phyloP scores from a whole-genome alignment of 2,329 filamentous ascomycete genomes.

The Aureobasidium sp. region DNA sequence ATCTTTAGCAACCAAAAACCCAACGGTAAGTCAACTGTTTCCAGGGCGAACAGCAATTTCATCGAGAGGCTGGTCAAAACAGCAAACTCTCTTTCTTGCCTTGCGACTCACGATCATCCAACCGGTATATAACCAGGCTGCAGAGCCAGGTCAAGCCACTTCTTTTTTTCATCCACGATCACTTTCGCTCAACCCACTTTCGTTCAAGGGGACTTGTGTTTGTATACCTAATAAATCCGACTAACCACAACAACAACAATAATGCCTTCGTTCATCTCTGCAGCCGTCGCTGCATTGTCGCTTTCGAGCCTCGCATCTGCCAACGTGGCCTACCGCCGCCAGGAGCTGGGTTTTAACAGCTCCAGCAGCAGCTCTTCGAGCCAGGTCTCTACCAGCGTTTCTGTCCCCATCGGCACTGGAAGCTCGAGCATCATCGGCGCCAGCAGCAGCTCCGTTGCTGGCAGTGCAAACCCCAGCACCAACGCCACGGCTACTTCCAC shows the following conservation, averaged over 20 bases:
- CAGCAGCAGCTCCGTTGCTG: neutral
- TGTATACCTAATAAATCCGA: constrained; percentile 8
- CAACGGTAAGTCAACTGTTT: constrained; percentile 15
- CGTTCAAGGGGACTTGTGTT: constrained; percentile 3
- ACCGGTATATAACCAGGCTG: constrained; percentile 9
- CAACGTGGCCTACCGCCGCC: constrained; percentile 5
- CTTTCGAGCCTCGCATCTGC: constrained; percentile 12
- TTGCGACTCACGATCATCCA: neutral
- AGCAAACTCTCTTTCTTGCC: neutral
- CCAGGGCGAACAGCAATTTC: neutral
- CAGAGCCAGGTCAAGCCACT: neutral
- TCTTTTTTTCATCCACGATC: neutral
- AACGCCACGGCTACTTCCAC: neutral
- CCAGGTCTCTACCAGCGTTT: neutral
- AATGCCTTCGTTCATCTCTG: constrained; percentile 12
- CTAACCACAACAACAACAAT: constrained; percentile 1
- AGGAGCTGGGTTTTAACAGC: constrained; percentile 2
- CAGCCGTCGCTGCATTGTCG: constrained; percentile 14
- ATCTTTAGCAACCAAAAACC: neutral
- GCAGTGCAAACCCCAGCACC: neutral
- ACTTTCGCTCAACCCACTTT: constrained; percentile 1
- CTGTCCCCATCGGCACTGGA: neutral
- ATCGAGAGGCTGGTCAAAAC: neutral
- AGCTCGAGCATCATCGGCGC: constrained; percentile 1
- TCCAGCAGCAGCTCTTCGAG: neutral